Evolutionary conservation across 179 eudicot genomes (phyloP).

Genomic region (Actinidia polygama): DNA sequence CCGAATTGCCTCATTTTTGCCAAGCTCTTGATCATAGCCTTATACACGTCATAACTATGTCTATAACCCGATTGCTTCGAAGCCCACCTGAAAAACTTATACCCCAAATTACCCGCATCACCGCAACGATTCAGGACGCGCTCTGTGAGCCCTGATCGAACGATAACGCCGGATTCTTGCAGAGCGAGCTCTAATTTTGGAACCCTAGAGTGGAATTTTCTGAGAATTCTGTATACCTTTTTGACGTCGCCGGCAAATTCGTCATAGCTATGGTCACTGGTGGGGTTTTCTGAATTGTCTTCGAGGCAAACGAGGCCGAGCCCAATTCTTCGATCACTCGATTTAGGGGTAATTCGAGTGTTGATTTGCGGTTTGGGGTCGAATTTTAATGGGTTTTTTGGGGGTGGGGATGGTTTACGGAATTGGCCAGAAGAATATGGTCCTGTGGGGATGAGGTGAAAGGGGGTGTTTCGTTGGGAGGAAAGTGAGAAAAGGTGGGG

Average conservation of each 20-base stretch:
- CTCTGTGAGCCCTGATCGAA: conserved; percentile 72
- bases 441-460: conserved; percentile 8
- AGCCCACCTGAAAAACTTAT: conserved; percentile 79
- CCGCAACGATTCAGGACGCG: conserved; percentile 86
- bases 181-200: conserved; percentile 91
- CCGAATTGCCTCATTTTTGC: conserved; percentile 88
- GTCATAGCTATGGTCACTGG: conserved; percentile 30
- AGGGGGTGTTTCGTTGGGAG: conserved; percentile 7
- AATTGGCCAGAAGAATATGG: conserved; percentile 16
- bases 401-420: conserved; percentile 12
- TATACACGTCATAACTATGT: conserved; percentile 79
- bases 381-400: conserved; percentile 12
- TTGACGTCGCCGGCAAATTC: conserved; percentile 81
- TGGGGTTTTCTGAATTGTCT: conserved; percentile 5
- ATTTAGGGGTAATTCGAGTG: not conserved
- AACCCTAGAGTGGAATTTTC: conserved; percentile 81
- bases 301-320: conserved; percentile 31
- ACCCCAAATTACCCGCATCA: conserved; percentile 85
- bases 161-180: conserved; percentile 61
- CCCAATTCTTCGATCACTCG: conserved; percentile 23
- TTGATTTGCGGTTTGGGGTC: not conserved
- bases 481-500: not conserved
- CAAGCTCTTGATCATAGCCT: conserved; percentile 65
- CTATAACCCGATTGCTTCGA: conserved; percentile 72
- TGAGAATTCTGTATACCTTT: conserved; percentile 68